Conservation (phyloP, 106 monocot species). For the Dendrobium nobile region DNA sequence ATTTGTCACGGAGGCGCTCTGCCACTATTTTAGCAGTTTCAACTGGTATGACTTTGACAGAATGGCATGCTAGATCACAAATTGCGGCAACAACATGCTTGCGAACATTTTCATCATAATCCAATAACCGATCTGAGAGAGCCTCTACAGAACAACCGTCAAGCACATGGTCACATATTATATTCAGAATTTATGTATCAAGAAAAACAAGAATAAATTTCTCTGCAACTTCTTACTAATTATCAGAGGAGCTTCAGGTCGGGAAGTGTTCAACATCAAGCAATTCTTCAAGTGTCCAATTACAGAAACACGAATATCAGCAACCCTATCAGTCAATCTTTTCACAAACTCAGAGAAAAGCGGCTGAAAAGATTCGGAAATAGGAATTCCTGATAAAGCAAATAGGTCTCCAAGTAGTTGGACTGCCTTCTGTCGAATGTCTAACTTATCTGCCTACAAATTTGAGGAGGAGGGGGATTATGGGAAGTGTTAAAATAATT, state of each 20-base stretch:
- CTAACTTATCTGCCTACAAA: conserved; percentile 73
- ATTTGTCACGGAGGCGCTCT: conserved; percentile 95
- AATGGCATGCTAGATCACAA: conserved; percentile 64
- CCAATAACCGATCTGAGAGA: conserved; percentile 70
- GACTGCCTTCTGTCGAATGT: conserved; percentile 74
- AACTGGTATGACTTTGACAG: conserved; percentile 42
- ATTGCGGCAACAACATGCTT: conserved; percentile 81
- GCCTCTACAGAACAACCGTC: conserved; percentile 46
- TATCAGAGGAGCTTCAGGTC: conserved; percentile 75
- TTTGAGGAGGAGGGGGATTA: neutral
- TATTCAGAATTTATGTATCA: conserved; percentile 1
- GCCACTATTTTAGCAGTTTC: conserved; percentile 57
- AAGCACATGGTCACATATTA: conserved; percentile 5
- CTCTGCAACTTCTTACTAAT: conserved; percentile 53
- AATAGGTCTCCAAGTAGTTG: conserved; percentile 82
- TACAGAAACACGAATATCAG: conserved; percentile 70
- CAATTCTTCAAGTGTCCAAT: conserved; percentile 81
- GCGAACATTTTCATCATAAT: conserved; percentile 95
- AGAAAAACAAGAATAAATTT: neutral
- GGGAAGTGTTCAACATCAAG: conserved; percentile 65
- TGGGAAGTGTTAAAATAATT: neutral
- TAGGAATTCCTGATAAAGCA: conserved; percentile 53
- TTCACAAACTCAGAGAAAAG: conserved; percentile 87
- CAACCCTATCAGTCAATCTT: conserved; percentile 81
- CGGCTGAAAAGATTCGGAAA: conserved; percentile 74